Evolutionary conservation across 352 stramenopile species (phyloP), one percentile per base, ranked within the genome.

Genomic region (Globisporangium camurandrum): DNA sequence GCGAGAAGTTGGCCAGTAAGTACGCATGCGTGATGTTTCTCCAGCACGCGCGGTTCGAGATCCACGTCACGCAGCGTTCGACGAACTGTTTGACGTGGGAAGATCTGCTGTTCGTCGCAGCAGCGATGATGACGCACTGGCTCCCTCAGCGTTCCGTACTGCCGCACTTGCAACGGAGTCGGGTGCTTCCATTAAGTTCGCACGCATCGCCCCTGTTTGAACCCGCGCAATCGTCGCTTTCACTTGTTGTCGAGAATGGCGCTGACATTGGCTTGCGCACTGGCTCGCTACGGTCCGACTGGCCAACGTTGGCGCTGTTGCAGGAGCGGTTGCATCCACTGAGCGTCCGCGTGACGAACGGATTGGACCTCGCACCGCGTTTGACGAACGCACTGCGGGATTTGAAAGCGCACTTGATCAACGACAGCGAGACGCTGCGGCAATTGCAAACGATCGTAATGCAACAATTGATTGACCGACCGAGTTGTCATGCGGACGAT

Each of bases 11-110:
- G 23, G 73, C 75, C 34, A 71, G 69, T 61, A 84, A 86, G 58
- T 93, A 90, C 61, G 65, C 77, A 16, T 91, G 82, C 62, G 60
- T 91, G 19, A 59, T 93, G 50, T 93, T 93, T 54, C 59, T 91
- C 33, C 61, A 90, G 26, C 82, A 90, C 50, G 80, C 71, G 26
- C 67, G 71, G 12, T 67, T 91, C n/a, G 77, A 93, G 56, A 75
- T 90, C 54, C 79, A 91, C 45, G 68, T 76, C 23, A 67, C 63
- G 11, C 67, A 86, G 34, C 68, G 65, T 4, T 41, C 51, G 24
- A 83, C 75, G 10, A 58, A 73, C 4, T 84, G 86, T 17, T 63
- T 91, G 7, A 71, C 63, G 37, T 88, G 77, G 67, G 49, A 70
- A 10, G 79, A 93, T 38, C 54, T 93, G 34, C 61, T 82, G 43